phyloP scores from a whole-genome alignment of 2,329 filamentous ascomycete species.

The Knoxdaviesia proteae region DNA sequence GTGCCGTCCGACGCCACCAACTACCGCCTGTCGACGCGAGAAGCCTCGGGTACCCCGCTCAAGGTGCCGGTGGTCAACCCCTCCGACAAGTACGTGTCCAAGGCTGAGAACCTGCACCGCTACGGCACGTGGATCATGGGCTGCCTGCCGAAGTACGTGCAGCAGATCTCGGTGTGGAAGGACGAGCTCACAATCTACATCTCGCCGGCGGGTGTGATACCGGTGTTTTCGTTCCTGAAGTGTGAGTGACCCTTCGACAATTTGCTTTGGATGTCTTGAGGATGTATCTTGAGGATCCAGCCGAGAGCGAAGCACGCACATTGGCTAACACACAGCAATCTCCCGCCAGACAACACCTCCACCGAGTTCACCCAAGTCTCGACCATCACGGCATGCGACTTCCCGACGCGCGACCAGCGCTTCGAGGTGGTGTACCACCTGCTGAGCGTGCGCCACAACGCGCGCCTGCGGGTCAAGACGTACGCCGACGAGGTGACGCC shows the following conservation, averaged over 20 bases:
- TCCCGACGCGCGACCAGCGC: constrained; percentile 81
- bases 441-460: constrained; percentile 87
- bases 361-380: constrained; percentile 91
- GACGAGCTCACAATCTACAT: constrained; percentile 95
- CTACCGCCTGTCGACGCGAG: constrained; percentile 42
- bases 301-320: too few species aligned
- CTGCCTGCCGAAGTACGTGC: constrained; percentile 90
- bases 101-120: constrained; percentile 71
- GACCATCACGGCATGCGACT: constrained; percentile 88
- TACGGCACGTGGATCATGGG: constrained; percentile 96
- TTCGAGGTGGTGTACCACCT: constrained; percentile 98
- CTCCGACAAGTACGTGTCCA: constrained; percentile 76
- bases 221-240: constrained; percentile 87
- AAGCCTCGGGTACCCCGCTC: constrained; percentile 35
- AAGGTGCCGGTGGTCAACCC: constrained; percentile 72
- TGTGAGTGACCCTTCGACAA: constrained; percentile 19
- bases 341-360: constrained; percentile 58
- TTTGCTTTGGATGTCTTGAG: not conserved
- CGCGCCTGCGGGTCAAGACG: constrained; percentile 92
- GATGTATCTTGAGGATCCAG: too few species aligned
- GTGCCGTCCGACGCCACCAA: constrained; percentile 42
- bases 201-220: constrained; percentile 67
- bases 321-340: constrained; percentile 1
- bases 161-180: constrained; percentile 99
- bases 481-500: constrained; percentile 93